phyloP scores from a whole-genome alignment of 1,284 basidiomycete species.

The Moesziomyces aphidis region DNA sequence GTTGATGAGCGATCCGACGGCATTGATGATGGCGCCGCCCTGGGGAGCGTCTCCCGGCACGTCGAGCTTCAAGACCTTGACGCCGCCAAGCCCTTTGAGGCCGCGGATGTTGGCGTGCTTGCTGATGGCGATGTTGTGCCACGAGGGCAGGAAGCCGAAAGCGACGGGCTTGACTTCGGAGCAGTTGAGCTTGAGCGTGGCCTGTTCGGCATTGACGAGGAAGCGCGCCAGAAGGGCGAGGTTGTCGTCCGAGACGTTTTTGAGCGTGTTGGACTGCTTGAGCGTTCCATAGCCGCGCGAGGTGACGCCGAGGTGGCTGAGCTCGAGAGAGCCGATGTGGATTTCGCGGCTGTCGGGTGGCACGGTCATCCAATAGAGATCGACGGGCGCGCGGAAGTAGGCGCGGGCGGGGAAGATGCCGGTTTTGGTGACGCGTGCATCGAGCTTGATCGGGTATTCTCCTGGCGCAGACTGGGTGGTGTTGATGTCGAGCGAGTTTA shows the following conservation, averaged over 20 bases:
- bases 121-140: constrained; percentile 29
- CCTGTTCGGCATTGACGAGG: constrained; percentile 76
- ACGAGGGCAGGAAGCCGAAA: constrained; percentile 67
- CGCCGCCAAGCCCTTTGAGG: constrained; percentile 75
- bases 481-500: constrained; percentile 63
- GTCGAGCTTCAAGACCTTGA: constrained; percentile 75
- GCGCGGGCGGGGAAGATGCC: constrained; percentile 67
- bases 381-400: constrained; percentile 61
- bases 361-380: constrained; percentile 56
- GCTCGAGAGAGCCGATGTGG: constrained; percentile 48
- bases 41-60: constrained; percentile 77
- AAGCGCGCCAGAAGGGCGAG: constrained; percentile 60
- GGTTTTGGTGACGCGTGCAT: constrained; percentile 62
- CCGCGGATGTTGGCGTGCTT: constrained; percentile 69
- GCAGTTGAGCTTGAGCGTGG: constrained; percentile 77
- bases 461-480: constrained; percentile 31
- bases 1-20: constrained; percentile 75
- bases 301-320: constrained; percentile 56
- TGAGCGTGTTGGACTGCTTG: constrained; percentile 45
- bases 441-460: constrained; percentile 56
- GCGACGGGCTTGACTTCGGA: constrained; percentile 76
- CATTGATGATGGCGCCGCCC: constrained; percentile 77
- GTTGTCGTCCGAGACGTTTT: constrained; percentile 53
- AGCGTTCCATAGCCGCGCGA: constrained; percentile 54
- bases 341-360: constrained; percentile 48